Evolutionary conservation across 2,329 filamentous ascomycete genomes (phyloP), one percentile per base, ranked within the genome.

Genomic region (Teratosphaeria nubilosa): DNA sequence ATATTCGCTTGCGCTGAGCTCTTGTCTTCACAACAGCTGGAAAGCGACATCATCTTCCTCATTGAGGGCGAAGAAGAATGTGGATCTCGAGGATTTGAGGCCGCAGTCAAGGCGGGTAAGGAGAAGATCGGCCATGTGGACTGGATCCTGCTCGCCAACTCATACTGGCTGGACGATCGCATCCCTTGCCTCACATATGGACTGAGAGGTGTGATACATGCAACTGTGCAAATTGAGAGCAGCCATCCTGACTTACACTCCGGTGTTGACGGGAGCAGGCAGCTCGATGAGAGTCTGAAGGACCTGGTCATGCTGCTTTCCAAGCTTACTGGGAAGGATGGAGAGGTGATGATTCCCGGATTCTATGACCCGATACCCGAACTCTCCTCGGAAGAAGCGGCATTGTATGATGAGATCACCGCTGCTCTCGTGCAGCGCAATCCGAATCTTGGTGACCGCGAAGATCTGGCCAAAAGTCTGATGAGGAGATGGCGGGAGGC

Each of bases 11-110:
- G 95, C 1, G 90, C 92, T 0, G 92, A 97, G 66, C 77, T 99
- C 3, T 84, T 89, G 63, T 86, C 92, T 62, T 85, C 88, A n/a
- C 90, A 95, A 66, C 81, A 83, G 20, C 80, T 99, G 1, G 86
- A 87, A 56, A 91, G 91, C 45, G 91, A 99, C 65, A 86, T 99
- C 57, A 82, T 95, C 30, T 99, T 99, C 68, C 75, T 99, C 3
- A 95, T 99, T 53, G 94, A 99, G 70, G 94, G 94, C 13, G 94
- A 99, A 71, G 94, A 99, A 74, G 94, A 99, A 72, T 91, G 88
- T 52, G 94, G 94, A 0, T 96, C 91, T 1, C 82, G 91, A 30
- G 92, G 94, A 0, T 97, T 99, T 69, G 86, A 89, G 63, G 84
- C 92, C 65, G 88, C 90, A 0, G 86, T 99, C 16, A 83, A 81